Conservation (phyloP, 306 rosid genomes). For the Corylus avellana region DNA sequence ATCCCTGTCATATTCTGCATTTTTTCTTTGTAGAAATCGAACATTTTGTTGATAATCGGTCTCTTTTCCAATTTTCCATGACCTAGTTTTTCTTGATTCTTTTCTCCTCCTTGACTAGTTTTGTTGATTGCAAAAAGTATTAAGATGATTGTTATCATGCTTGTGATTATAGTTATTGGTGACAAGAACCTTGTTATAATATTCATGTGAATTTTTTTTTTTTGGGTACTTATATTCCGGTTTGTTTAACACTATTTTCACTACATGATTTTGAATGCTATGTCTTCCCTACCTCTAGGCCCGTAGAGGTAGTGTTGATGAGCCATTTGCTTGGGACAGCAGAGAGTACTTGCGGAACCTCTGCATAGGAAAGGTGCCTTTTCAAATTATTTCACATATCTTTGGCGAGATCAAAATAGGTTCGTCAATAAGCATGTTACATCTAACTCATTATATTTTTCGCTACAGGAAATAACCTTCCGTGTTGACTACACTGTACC, state of each 20-base stretch:
- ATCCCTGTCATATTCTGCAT: background rate
- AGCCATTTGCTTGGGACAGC: slow-evolving; percentile 98
- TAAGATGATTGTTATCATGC: no score
- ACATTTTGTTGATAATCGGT: no score
- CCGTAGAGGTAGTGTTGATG: slow-evolving; percentile 82
- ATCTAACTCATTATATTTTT: slow-evolving; percentile 15
- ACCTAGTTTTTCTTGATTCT: background rate
- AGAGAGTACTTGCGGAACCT: slow-evolving; percentile 86
- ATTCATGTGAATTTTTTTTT: background rate
- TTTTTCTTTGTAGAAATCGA: background rate
- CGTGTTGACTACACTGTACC: slow-evolving; percentile 84
- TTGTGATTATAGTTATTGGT: no score
- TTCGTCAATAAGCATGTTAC: slow-evolving; percentile 6
- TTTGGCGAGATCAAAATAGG: slow-evolving; percentile 16
- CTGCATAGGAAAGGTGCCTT: slow-evolving; percentile 80
- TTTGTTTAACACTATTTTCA: background rate
- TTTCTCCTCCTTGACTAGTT: background rate
- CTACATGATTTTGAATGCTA: background rate
- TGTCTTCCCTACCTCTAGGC: slow-evolving; percentile 49
- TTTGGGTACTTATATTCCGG: background rate
- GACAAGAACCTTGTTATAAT: background rate
- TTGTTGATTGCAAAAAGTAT: no score
- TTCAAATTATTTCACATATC: background rate
- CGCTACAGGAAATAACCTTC: slow-evolving; percentile 78
- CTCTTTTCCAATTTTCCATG: no score